Base-by-base conservation (phyloP, 768 basidiomycete genomes). In the Lentinula aciculospora region DNA sequence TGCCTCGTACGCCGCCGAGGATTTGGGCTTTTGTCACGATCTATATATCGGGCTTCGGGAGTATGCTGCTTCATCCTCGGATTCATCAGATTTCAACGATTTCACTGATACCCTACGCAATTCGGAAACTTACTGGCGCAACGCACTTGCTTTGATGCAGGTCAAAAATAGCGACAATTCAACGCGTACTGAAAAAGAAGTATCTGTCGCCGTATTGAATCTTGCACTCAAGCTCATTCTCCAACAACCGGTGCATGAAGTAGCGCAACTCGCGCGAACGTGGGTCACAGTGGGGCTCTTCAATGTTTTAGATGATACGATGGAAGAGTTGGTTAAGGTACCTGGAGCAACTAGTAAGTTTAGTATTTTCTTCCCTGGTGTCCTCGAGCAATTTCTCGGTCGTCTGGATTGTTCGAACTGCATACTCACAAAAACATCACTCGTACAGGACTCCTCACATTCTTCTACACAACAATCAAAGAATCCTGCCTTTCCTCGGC, bases 391-490 rank as follows among this genome's bases (percentile, higher is more conserved):
- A n/a, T n/a, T n/a, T n/a, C n/a, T n/a, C n/a, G n/a, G n/a, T n/a
- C n/a, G n/a, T n/a, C n/a, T n/a, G n/a, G 23, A 0, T 19, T 29
- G 25, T 28, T 27, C 17, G n/a, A n/a, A n/a, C n/a, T n/a, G n/a
- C n/a, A n/a, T n/a, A n/a, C n/a, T 32, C 3, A 21, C 27, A 12
- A 29, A 10, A 7, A 32, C 21, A 31, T 23, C 4, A 8, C 23
- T 36, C 15, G 8, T 23, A 9, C 17, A 53, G 51, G 51, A 53
- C 36, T 53, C 1, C 15, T 53, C 17, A 39, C 36, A 39, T 53
- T 53, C 51, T 34, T 53, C 19, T 53, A 36, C 32, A 53, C 51
- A 23, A 36, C 51, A 3, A 36, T 53, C 32, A 53, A 53, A 28
- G 51, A 53, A 39, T 53, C 42, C 19, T 44, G 42, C 8, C 36